Percentiles rank a stretch among this genome's conserved stretches.
Evolutionary conservation across 768 basidiomycete genomes (phyloP).

Genomic region (Lactarius pseudohatsudake): DNA sequence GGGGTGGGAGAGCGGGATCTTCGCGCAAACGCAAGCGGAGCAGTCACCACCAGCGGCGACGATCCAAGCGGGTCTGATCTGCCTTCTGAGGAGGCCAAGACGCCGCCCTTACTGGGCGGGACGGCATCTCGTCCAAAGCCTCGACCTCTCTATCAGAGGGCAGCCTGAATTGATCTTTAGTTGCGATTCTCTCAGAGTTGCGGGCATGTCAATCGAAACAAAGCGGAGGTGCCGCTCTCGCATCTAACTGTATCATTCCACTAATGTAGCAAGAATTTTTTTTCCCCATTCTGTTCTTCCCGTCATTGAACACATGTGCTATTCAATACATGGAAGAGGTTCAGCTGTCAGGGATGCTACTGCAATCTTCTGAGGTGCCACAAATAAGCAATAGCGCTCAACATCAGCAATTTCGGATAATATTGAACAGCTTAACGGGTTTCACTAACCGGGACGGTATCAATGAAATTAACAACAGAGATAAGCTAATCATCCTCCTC

Average conservation of each 20-base stretch:
- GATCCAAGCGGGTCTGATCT: not conserved
- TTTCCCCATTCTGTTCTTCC: not conserved
- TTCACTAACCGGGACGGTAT: not conserved
- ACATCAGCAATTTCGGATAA: not conserved
- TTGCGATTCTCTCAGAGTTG: not conserved
- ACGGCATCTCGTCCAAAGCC: conserved; percentile 21
- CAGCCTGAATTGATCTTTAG: not conserved
- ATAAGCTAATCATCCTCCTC: conserved; percentile 36
- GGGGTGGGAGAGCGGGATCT: conserved; percentile 22
- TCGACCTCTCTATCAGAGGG: conserved; percentile 20
- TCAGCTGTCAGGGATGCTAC: not conserved
- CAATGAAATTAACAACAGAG: conserved; percentile 1
- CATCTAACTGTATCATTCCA: not conserved
- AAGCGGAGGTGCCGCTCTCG: not conserved
- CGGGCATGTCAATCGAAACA: not conserved
- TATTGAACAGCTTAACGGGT: not conserved
- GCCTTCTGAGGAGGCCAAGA: conserved; percentile 24
- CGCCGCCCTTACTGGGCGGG: conserved; percentile 30
- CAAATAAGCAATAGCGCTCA: not conserved
- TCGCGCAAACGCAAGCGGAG: conserved; percentile 27
- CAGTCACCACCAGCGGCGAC: conserved; percentile 19
- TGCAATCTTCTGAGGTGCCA: not conserved
- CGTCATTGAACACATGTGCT: too few relatives aligned
- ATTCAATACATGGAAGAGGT: not conserved
- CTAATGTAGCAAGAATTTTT: not conserved